Base-by-base conservation (phyloP, 108 stramenopile species). In the Pseudonitzschia delicatissima region DNA sequence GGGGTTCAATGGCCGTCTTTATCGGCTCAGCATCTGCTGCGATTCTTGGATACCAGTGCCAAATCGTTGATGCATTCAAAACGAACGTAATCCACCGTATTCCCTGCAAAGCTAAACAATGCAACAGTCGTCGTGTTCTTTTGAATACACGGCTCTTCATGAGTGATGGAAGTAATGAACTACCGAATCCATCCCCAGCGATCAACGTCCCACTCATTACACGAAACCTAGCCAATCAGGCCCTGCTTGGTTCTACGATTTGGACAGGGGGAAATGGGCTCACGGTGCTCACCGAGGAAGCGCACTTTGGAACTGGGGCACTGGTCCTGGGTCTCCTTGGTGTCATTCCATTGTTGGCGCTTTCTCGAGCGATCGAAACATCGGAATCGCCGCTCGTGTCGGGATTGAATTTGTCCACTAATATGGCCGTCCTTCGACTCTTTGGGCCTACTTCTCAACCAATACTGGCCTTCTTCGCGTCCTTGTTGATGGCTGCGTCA, bases 341-440 rank as follows among this genome's bases (percentile, higher is more conserved):
- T 21, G 45, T 57, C n/a, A 5, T 68, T 27, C 68, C 74, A 7
- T 4, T 76, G 44, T 32, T 76, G 47, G 62, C 50, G 0, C 26
- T 76, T 12, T 55, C 60, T 8, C 60, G 62, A 32, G 8, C 20
- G 9, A 50, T 76, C 17, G 74, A 76, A 70, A 70, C 45, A 4
- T 68, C 67, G 6, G 68, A 69, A 26, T 64, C 68, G 21, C 64
- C 62, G n/a, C 17, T 45, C 4, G 61, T 76, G 9, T 26, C 69
- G 7, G 67, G 62, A 8, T 63, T 76, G 68, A 76, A 76, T 27
- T 49, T 76, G 26, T 69, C 74, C 7, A 76, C 74, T 52, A 76
- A 76, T 50, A 51, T 69, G 60, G 64, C 69, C 13, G 57, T 76
- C 15, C 34, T 76, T 5, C 47, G 69, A 42, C 34, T 76, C 20